Conservation (phyloP, 2,329 filamentous ascomycete genomes). For the Arthrinium puccinioides region DNA sequence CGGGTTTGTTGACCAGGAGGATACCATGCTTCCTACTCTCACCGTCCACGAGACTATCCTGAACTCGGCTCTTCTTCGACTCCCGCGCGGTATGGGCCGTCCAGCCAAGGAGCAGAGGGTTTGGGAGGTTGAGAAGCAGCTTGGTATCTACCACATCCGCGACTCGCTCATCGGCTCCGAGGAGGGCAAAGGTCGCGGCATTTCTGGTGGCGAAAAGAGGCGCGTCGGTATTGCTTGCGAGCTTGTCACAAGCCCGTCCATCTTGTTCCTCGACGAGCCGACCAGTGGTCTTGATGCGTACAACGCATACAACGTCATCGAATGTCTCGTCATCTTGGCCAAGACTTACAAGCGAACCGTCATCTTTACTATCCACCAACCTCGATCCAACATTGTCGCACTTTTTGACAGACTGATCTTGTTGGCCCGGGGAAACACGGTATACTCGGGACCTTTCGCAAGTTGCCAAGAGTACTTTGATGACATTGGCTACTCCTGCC, state of each 20-base stretch:
- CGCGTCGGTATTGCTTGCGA: constrained; percentile 96
- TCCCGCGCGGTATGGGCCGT: constrained; percentile 87
- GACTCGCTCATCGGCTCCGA: constrained; percentile 95
- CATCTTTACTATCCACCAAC: constrained; percentile 97
- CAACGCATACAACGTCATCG: constrained; percentile 97
- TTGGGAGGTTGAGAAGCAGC: constrained; percentile 87
- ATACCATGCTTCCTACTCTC: constrained; percentile 90
- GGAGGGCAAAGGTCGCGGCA: constrained; percentile 87
- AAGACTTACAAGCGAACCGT: constrained; percentile 97
- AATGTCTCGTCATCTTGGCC: constrained; percentile 88
- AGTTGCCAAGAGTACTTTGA: constrained; percentile 92
- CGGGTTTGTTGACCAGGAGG: constrained; percentile 96
- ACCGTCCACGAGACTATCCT: constrained; percentile 98
- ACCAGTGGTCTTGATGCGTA: constrained; percentile 93
- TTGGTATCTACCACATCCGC: constrained; percentile 89
- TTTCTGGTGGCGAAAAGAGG: constrained; percentile 94
- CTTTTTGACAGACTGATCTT: constrained; percentile 93
- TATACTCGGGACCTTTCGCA: constrained; percentile 87
- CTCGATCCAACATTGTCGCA: constrained; percentile 94
- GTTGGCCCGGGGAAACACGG: constrained; percentile 78
- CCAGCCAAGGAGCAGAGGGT: constrained; percentile 86
- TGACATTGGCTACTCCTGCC: constrained; percentile 83
- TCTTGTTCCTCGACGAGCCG: constrained; percentile 93
- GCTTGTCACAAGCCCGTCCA: constrained; percentile 92
- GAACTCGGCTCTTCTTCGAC: constrained; percentile 81